A percentile compares a stretch with the other conserved stretches of the same genome.
phyloP scores from a whole-genome alignment of 768 basidiomycete species.

The Nidula microcarpa region DNA sequence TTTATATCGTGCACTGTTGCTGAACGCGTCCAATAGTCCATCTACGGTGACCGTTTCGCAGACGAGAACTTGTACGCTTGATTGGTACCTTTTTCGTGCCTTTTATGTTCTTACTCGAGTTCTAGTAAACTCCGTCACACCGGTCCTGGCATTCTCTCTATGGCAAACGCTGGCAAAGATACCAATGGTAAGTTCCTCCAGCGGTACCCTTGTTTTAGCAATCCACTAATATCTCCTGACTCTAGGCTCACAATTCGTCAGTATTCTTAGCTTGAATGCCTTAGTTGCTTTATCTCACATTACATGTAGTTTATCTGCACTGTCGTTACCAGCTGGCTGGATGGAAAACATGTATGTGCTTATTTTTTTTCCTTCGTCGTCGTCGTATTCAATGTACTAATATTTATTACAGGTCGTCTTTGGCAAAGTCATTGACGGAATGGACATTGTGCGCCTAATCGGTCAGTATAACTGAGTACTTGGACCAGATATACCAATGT shows the following conservation, averaged over 20 bases:
- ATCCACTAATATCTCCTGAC: slow-evolving; percentile 6
- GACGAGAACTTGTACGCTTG: slow-evolving; percentile 90
- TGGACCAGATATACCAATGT: background rate
- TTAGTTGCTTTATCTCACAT: slow-evolving; percentile 1
- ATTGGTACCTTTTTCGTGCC: background rate
- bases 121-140: slow-evolving; percentile 93
- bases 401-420: slow-evolving; percentile 71
- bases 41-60: slow-evolving; percentile 86
- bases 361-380: background rate
- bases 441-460: slow-evolving; percentile 79
- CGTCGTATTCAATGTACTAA: background rate
- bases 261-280: slow-evolving; percentile 16
- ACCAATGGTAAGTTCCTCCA: slow-evolving; percentile 68
- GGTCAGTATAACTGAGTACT: slow-evolving; percentile 37
- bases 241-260: slow-evolving; percentile 82
- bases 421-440: slow-evolving; percentile 87
- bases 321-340: slow-evolving; percentile 82
- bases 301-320: slow-evolving; percentile 85
- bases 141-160: slow-evolving; percentile 81
- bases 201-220: background rate
- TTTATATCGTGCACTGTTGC: background rate
- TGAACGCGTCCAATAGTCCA: slow-evolving; percentile 50
- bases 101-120: slow-evolving; percentile 2
- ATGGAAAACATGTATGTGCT: slow-evolving; percentile 74
- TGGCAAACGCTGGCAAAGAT: slow-evolving; percentile 93